Percentiles rank a stretch among this genome's conserved stretches.
phyloP scores from a whole-genome alignment of 192 early-diverging fungal species.

The Gonapodya prolifera region DNA sequence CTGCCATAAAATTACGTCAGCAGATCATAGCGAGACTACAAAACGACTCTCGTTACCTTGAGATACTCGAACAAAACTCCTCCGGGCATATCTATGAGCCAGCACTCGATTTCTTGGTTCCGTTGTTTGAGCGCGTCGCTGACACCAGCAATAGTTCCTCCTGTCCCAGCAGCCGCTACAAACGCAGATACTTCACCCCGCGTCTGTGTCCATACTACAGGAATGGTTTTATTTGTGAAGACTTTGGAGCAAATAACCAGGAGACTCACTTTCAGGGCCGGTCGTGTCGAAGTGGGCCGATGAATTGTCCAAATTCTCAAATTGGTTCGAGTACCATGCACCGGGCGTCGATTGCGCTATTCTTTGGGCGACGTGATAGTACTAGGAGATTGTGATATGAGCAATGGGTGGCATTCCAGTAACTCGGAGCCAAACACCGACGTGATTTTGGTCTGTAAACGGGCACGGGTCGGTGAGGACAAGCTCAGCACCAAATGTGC shows the following conservation, averaged over 20 bases:
- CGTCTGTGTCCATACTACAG: slow-evolving; percentile 60
- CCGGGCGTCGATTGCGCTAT: neutral
- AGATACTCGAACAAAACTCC: slow-evolving; percentile 81
- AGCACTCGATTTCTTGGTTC: slow-evolving; percentile 54
- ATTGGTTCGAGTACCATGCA: slow-evolving; percentile 73
- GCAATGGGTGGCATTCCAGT: neutral
- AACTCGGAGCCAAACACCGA: neutral
- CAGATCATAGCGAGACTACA: neutral
- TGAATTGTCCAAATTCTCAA: slow-evolving; percentile 82
- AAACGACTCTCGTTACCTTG: slow-evolving; percentile 17
- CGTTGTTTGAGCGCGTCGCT: slow-evolving; percentile 66
- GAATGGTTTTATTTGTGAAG: too few relatives aligned
- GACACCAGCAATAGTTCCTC: slow-evolving; percentile 79
- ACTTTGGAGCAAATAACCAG: too few relatives aligned
- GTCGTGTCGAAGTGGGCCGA: slow-evolving; percentile 91
- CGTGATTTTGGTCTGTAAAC: neutral
- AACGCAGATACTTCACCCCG: slow-evolving; percentile 74
- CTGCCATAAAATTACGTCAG: neutral
- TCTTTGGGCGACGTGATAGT: slow-evolving; percentile 2
- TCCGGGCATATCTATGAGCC: slow-evolving; percentile 85
- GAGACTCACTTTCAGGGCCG: slow-evolving; percentile 62
- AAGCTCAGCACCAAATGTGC: neutral
- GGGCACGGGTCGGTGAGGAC: neutral
- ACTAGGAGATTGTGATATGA: too few relatives aligned
- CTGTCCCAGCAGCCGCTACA: slow-evolving; percentile 84